Evolutionary conservation across 208 protist species (phyloP), one percentile per base, ranked within the genome.

Genomic region (Leishmania turanica): DNA sequence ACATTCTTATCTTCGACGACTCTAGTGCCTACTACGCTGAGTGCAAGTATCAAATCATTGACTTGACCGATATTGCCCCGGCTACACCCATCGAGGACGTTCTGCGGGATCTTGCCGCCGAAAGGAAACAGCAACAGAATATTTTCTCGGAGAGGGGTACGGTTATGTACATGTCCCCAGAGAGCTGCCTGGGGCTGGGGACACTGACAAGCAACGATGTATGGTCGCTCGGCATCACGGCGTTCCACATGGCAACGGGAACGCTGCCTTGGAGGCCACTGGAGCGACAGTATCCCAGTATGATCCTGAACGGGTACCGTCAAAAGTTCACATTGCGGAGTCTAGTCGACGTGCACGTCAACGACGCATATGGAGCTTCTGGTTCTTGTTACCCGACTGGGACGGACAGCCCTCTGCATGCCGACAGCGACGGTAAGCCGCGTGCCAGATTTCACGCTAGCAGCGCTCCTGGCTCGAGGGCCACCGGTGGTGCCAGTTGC

Each of bases 151-250:
- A 80, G 6, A 82, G 77, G 17, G 94, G 94, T 7, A 96, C 94
- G 4, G 78, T 87, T 0, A 45, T 81, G 11, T 96, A 92, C 79
- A 96, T 97, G 92, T 96, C 94, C 15, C 94, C 94, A 6, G 91
- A 97, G 73, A 88, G 87, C 70, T 96, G 94, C 70, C 76, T 92
- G 15, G 93, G 92, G 15, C 40, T 95, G 21, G 77, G 62, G 11
- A 87, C 80, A 75, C 73, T 89, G 31, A 49, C 87, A 3, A 80
- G 87, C 65, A 97, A 94, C 77, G 94, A 97, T 84, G 80, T 96
- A 8, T 97, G 94, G 93, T 95, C 94, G 2, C 69, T 97, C 4
- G 94, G 94, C 53, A 88, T 97, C 60, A 91, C 91, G 24, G 85
- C 85, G 45, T 96, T 92, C 80, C 88, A 96, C 74, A 83, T 97